Evolutionary conservation across 768 basidiomycete species (phyloP), one percentile per base, ranked within the genome.

Genomic region (Collybia sordida): DNA sequence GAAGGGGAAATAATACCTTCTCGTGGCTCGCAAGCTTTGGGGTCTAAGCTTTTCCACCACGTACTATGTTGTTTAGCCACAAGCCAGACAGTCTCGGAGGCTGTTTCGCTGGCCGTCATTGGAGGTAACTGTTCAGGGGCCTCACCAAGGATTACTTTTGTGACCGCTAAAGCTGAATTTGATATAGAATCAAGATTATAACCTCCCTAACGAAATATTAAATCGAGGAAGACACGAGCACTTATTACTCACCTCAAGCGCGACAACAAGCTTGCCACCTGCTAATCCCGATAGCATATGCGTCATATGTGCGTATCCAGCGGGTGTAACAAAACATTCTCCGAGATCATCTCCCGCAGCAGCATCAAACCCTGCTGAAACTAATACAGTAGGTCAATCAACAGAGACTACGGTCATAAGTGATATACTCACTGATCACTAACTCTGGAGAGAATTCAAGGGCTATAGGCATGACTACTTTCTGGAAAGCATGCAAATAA

Each of bases 241-340:
- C 28, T 23, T 28, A 23, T n/a, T 28, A 50, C 72, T 42, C 49
- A 96, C 96, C 81, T 99, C 97, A 36, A 99, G 80, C 1, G 93
- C 95, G 24, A 96, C 93, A 9, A 96, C 91, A 14, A 99, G 59
- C 59, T 85, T 89, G 2, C 97, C 97, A 6, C 82, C 81, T 19
- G 96, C 96, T 15, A 99, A 75, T 18, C 88, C 83, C 35, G 85
- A 81, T 7, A 99, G 77, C 93, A 99, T 96, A 62, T 98, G 90
- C 5, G 97, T 97, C 95, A 99, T 98, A 59, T 98, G 97, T 0
- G 93, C 93, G 65, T 93, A 99, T 4, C 95, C 97, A 15, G 85
- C 80, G 0, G 97, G 97, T 4, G 90, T 80, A 52, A 99, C 95
- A 56, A 84, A 75, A 59, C 95, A 98, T 69, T 88, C 88, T 28